Evolutionary conservation across 139 green algal genomes (phyloP).

Genomic region (Chlamydomonas applanata): DNA sequence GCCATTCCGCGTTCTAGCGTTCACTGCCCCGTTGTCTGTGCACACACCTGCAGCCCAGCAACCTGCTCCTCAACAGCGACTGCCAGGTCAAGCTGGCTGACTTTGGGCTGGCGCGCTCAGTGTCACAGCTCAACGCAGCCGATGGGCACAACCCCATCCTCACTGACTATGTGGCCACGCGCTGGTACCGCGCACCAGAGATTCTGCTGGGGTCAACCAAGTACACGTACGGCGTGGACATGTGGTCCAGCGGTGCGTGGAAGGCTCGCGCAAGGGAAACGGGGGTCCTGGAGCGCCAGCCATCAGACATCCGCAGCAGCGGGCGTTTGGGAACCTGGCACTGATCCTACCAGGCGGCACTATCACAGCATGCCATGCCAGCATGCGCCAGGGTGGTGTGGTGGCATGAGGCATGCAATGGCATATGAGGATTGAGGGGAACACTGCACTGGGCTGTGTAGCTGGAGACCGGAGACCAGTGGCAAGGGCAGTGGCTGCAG

Average conservation of each 20-base stretch:
- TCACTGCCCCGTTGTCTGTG: neutral
- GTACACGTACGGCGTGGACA: constrained; percentile 97
- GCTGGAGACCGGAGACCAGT: no score
- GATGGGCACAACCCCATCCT: constrained; percentile 72
- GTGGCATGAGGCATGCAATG: no score
- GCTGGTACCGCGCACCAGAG: constrained; percentile 89
- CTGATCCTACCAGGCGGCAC: no score
- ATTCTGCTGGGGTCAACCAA: constrained; percentile 92
- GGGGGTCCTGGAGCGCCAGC: no score
- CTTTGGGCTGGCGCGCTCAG: constrained; percentile 82
- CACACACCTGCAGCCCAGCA: constrained; percentile 75
- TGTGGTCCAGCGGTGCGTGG: constrained; percentile 92
- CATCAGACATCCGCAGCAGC: no score
- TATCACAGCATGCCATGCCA: no score
- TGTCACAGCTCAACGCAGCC: constrained; percentile 58
- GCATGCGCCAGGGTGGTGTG: no score
- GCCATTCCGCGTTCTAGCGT: neutral
- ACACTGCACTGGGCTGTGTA: no score
- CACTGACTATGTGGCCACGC: constrained; percentile 98
- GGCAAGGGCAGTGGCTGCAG: no score
- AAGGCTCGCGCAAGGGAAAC: no score
- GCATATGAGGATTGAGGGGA: no score
- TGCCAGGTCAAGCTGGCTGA: constrained; percentile 97
- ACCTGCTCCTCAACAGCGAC: constrained; percentile 97
- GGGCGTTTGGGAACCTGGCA: no score